Conservation (phyloP, 192 early-diverging fungal species). For the Coemansia sp. region DNA sequence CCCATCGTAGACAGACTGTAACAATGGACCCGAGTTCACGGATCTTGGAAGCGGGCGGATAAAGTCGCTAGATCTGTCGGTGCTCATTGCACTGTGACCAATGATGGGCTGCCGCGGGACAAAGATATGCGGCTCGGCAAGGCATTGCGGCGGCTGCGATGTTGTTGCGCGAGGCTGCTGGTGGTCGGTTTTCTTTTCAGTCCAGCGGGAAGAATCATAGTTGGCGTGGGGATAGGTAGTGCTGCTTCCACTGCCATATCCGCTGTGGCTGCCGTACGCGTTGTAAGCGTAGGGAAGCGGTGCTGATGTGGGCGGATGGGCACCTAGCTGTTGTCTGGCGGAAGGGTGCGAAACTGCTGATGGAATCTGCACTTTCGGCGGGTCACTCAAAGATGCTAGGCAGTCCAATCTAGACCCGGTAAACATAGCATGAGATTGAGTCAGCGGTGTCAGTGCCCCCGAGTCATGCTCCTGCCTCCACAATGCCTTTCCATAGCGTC, state of each 20-base stretch:
- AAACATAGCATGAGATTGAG: not conserved
- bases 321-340: not conserved
- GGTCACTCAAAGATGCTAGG: constrained; percentile 1
- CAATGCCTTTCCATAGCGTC: constrained; percentile 21
- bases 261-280: not conserved
- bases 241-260: not conserved
- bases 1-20: constrained; percentile 1
- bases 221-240: not conserved
- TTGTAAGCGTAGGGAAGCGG: not conserved
- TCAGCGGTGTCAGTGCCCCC: too few relatives aligned
- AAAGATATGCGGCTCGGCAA: constrained; percentile 26
- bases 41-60: constrained; percentile 6
- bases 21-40: constrained; percentile 2
- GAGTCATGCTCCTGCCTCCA: constrained; percentile 34
- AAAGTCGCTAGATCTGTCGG: constrained; percentile 23
- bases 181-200: not conserved
- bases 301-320: not conserved
- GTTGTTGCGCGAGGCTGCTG: not conserved
- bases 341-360: not conserved
- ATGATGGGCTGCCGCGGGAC: constrained; percentile 28
- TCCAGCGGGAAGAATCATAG: not conserved
- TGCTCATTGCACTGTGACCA: constrained; percentile 31
- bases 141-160: not conserved
- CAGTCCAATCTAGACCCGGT: constrained; percentile 1
- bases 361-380: not conserved